phyloP scores from a whole-genome alignment of 257 asterid species.

The Solanum neorickii region DNA sequence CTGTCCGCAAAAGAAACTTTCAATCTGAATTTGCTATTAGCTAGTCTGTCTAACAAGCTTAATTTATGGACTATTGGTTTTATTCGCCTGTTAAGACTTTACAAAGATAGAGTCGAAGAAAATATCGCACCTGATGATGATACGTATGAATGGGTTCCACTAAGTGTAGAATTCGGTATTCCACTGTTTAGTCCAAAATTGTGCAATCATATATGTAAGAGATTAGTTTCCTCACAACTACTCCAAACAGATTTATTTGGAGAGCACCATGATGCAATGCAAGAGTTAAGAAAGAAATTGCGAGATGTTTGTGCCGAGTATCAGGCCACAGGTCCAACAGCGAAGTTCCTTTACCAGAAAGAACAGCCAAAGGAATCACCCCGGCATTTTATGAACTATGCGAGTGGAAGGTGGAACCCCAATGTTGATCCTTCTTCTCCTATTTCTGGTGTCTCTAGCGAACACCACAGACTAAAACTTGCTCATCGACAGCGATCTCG shows the following conservation, averaged over 20 bases:
- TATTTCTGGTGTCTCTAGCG: slow-evolving; percentile 79
- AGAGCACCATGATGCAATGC: slow-evolving; percentile 92
- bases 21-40: slow-evolving; percentile 51
- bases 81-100: slow-evolving; percentile 69
- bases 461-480: slow-evolving; percentile 81
- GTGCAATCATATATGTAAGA: slow-evolving; percentile 67
- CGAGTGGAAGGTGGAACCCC: slow-evolving; percentile 98
- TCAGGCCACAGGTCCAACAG: slow-evolving; percentile 87
- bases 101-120: slow-evolving; percentile 54
- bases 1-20: slow-evolving; percentile 40
- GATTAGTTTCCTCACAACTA: slow-evolving; percentile 79
- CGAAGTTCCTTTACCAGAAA: slow-evolving; percentile 89
- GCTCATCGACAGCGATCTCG: slow-evolving; percentile 76
- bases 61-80: slow-evolving; percentile 82
- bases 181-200: slow-evolving; percentile 91
- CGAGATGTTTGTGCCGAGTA: slow-evolving; percentile 77
- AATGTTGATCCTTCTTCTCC: slow-evolving; percentile 95
- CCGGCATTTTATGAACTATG: slow-evolving; percentile 73
- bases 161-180: slow-evolving; percentile 82
- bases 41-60: slow-evolving; percentile 52
- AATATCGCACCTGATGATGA: slow-evolving; percentile 36
- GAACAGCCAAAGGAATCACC: slow-evolving; percentile 58
- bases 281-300: slow-evolving; percentile 59
- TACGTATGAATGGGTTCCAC: slow-evolving; percentile 89
- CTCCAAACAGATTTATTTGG: slow-evolving; percentile 70